Evolutionary conservation across 768 basidiomycete genomes (phyloP), one percentile per base, ranked within the genome.

Genomic region (Leucocoprinus birnbaumii): DNA sequence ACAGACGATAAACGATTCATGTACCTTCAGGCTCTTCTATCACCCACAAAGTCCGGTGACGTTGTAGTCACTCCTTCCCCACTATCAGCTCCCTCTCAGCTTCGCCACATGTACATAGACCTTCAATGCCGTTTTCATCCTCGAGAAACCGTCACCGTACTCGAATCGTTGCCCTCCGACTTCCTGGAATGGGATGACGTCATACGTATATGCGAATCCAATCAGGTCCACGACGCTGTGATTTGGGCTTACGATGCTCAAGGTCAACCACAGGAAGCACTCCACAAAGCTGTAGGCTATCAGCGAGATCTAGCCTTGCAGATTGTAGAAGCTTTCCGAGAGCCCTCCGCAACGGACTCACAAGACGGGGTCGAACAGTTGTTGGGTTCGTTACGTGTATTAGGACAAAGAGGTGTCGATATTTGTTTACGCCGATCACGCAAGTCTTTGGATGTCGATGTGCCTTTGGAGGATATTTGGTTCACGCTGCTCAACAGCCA

Each of bases 401-500:
- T 94, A 22, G 82, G 83, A 16, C 72, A 73, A 13, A 79, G 80
- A 26, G 87, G 86, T 27, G 78, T 87, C 2, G 68, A 75, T 1
- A 78, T 95, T 24, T 97, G 94, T 66, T 68, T 87, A 37, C 78
- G 84, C 51, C 83, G 82, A 50, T 91, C 90, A 3, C 73, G 73
- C 54, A 68, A 61, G 24, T 64, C 68, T 11, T 70, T 72, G 18
- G 67, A 73, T 9, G 68, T 63, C 26, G 69, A 78, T 25, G 64
- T 79, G 53, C 72, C 79, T 38, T 61, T 85, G 14, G 94, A 97
- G 64, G 91, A 96, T 59, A 81, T 93, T 59, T 98, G 94, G 94
- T 92, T 93, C 68, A 80, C 84, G 58, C 73, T 97, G 1, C 78
- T 98, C 27, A 84, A 83, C 62, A 85, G 87, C 57, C 88, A 97